Conservation (phyloP, 371 early-diverging fungal genomes). For the Fennellomyces sp. region DNA sequence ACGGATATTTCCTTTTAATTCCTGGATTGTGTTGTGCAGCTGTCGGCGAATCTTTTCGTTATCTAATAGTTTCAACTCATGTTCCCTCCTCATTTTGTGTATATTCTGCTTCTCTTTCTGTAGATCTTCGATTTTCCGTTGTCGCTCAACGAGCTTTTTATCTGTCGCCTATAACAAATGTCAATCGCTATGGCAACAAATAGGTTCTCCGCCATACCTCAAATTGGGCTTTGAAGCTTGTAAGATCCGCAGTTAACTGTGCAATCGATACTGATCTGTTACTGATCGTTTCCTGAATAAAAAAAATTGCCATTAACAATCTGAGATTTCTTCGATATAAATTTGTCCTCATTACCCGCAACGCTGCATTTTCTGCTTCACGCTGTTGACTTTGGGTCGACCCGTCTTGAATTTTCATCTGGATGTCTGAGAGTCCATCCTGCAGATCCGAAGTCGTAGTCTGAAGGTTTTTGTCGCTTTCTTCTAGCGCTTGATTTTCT, state of each 20-base stretch:
- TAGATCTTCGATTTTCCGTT: conserved; percentile 49
- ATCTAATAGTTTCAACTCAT: conserved; percentile 71
- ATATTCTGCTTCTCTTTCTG: conserved; percentile 27
- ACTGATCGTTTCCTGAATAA: conserved; percentile 10
- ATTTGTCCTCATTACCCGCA: conserved; percentile 10
- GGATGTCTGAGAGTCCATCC: conserved; percentile 21
- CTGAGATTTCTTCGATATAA: background rate
- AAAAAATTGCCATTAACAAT: too few species aligned
- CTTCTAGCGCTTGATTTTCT: conserved; percentile 45
- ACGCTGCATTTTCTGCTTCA: conserved; percentile 5
- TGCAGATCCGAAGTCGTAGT: conserved; percentile 23
- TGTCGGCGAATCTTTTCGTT: conserved; percentile 81
- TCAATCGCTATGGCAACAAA: background rate
- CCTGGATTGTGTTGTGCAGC: conserved; percentile 93
- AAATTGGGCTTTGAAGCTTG: conserved; percentile 41
- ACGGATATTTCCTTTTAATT: conserved; percentile 97
- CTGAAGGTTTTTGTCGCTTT: conserved; percentile 26
- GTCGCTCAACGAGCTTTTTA: conserved; percentile 39
- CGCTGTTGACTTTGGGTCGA: conserved; percentile 34
- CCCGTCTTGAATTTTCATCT: conserved; percentile 15
- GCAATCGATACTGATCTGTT: conserved; percentile 46
- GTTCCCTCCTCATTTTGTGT: conserved; percentile 22
- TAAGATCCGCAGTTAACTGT: conserved; percentile 49
- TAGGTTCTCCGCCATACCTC: conserved; percentile 34
- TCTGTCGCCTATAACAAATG: conserved; percentile 37